Percentiles rank a stretch among this genome's conserved stretches.
Conservation (phyloP, 768 basidiomycete species). For the Nidula microcarpa region DNA sequence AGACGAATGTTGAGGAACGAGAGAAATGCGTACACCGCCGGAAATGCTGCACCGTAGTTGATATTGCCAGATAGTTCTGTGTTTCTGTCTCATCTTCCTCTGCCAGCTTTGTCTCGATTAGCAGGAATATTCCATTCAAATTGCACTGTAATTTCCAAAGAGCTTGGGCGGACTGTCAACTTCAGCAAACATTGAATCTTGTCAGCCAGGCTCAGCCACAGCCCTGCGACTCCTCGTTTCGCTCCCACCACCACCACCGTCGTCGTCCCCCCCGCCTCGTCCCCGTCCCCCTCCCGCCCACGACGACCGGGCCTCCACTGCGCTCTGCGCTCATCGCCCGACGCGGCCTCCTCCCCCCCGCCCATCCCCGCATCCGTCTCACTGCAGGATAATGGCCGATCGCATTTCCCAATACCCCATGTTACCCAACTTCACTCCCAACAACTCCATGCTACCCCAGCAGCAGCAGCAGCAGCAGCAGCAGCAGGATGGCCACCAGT, state of each 20-base stretch:
- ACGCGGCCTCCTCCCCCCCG: slow-evolving; percentile 15
- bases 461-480: slow-evolving; percentile 37
- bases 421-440: slow-evolving; percentile 46
- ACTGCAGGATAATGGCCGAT: slow-evolving; percentile 51
- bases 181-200: slow-evolving; percentile 39
- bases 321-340: background rate
- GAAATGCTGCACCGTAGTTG: background rate
- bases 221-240: slow-evolving; percentile 46
- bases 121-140: background rate
- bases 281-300: slow-evolving; percentile 15
- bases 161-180: slow-evolving; percentile 25
- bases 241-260: slow-evolving; percentile 56
- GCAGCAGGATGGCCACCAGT: slow-evolving; percentile 38
- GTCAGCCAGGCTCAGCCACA: slow-evolving; percentile 34
- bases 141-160: background rate
- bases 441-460: slow-evolving; percentile 43
- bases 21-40: background rate
- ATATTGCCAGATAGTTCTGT: background rate
- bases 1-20: background rate
- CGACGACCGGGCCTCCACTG: too few species aligned
- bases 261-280: slow-evolving; percentile 19
- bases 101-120: background rate
- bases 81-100: background rate
- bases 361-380: slow-evolving; percentile 15
- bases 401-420: slow-evolving; percentile 53